Percentiles rank a stretch among this genome's conserved stretches.
Conservation (phyloP, 1,284 basidiomycete genomes). For the Malassezia nana region DNA sequence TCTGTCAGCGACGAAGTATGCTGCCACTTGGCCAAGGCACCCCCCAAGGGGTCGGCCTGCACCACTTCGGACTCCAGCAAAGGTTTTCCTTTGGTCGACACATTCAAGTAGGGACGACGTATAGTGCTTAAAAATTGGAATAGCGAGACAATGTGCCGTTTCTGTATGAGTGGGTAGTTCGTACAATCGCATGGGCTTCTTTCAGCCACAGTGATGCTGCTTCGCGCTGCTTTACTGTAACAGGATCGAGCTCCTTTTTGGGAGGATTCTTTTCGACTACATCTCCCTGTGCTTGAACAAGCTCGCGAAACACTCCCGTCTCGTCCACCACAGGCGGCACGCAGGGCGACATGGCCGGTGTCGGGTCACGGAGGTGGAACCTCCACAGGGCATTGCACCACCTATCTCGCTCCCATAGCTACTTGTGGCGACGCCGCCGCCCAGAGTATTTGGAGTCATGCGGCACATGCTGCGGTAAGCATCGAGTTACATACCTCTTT, state of each 20-base stretch:
- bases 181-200: slow-evolving; percentile 13
- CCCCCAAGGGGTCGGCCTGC: background rate
- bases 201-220: slow-evolving; percentile 6
- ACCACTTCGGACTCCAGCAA: too few species aligned
- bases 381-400: slow-evolving; percentile 8
- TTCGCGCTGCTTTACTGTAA: slow-evolving; percentile 1
- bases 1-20: slow-evolving; percentile 61
- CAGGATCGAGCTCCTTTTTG: background rate
- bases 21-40: slow-evolving; percentile 33
- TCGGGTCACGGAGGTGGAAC: background rate
- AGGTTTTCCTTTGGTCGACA: background rate
- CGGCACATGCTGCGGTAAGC: slow-evolving; percentile 27
- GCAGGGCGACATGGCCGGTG: background rate
- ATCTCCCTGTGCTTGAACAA: background rate
- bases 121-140: slow-evolving; percentile 8
- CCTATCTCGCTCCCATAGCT: background rate
- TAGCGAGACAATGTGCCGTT: slow-evolving; percentile 14
- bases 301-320: slow-evolving; percentile 1
- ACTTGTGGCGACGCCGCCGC: slow-evolving; percentile 13
- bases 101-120: slow-evolving; percentile 13
- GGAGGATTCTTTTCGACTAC: background rate
- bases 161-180: slow-evolving; percentile 5
- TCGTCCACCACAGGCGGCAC: slow-evolving; percentile 5
- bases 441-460: slow-evolving; percentile 41
- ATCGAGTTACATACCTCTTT: slow-evolving; percentile 50